Base-by-base conservation (phyloP, 345 rosid genomes). In the Boechera retrofracta region DNA sequence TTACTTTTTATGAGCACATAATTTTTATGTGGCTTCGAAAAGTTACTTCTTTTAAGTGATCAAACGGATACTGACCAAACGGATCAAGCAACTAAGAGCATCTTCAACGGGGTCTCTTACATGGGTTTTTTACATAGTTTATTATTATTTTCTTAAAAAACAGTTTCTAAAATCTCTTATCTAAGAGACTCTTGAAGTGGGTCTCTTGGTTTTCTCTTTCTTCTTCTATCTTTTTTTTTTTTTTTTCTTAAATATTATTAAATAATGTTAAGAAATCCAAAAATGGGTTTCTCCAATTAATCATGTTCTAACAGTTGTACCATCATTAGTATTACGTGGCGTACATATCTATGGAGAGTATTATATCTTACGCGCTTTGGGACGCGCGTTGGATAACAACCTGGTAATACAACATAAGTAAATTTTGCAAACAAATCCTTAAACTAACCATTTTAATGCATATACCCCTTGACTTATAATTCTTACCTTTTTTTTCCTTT, bases 381-480 rank as follows among this genome's bases (percentile, higher is more conserved):
- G 24, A 24, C 7, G 70, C 29, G 80, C 71, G 75, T 69, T 53
- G 32, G 80, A 63, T 56, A 77, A 54, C 41, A 24, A 69, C 49
- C 51, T 61, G 54, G 2, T 56, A 6, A 29, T 72, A 57, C 61
- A 59, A 13, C 26, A 48, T 47, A 28, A 8, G 35, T 18, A 7
- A n/a, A 32, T 9, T 18, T 74, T 74, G 38, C 65, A 74, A 21
- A 4, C 7, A 2, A 3, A 28, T 15, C 72, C 64, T 54, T 56
- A 39, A 0, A 52, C 45, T 53, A 63, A 39, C 28, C 10, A 42
- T 21, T 74, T 32, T 16, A 10, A 4, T 18, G 36, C 36, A 33
- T 56, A 45, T n/a, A 55, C 10, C 18, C 53, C 68, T 44, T 64
- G 21, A 26, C 7, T 13, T 42, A 1, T 2, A 5, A 6, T 18